Percentiles rank a stretch among this genome's conserved stretches.
phyloP scores from a whole-genome alignment of 768 basidiomycete species.

The Dioszegia aurantiaca region DNA sequence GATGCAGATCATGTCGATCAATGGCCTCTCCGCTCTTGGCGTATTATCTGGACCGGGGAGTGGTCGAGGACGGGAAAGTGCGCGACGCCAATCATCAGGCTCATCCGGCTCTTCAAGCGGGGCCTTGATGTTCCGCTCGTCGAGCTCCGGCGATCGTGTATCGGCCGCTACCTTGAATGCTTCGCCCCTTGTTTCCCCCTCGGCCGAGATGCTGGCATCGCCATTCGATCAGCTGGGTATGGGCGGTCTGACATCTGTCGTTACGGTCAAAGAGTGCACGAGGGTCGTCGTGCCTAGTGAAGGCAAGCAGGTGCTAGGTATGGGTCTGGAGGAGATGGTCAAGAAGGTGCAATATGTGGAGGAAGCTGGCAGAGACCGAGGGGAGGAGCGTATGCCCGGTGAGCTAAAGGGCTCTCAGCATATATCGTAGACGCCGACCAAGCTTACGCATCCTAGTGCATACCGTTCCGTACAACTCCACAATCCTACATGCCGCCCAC shows the following conservation, averaged over 20 bases:
- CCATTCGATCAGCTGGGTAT: conserved; percentile 12
- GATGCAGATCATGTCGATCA: conserved; percentile 38
- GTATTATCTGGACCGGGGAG: conserved; percentile 24
- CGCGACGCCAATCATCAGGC: conserved; percentile 10
- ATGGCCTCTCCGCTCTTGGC: conserved; percentile 33
- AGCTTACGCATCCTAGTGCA: no score
- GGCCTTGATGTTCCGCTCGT: conserved; percentile 12
- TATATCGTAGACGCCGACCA: no score
- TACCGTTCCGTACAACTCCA: conserved; percentile 28
- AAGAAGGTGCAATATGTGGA: conserved; percentile 27
- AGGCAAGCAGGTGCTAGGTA: conserved; percentile 33
- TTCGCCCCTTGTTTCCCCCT: conserved; percentile 25
- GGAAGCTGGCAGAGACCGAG: conserved; percentile 25
- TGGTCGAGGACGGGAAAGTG: background rate
- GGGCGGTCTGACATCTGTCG: conserved; percentile 24
- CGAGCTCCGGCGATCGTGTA: background rate
- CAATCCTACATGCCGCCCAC: conserved; percentile 32
- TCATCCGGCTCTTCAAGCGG: conserved; percentile 19
- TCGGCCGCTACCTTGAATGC: background rate
- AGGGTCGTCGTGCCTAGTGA: conserved; percentile 34
- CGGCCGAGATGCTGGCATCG: conserved; percentile 4
- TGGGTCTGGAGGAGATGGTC: conserved; percentile 33
- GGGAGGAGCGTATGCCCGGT: conserved; percentile 41
- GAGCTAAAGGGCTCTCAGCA: no score
- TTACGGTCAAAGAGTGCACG: conserved; percentile 31